A percentile compares a stretch with the other conserved stretches of the same genome.
These are phyloP conservation scores for Parachaetomium inaequale DNA, from an alignment of 495 filamentous ascomycete genomes.

Conservation along the genomic window DNA sequence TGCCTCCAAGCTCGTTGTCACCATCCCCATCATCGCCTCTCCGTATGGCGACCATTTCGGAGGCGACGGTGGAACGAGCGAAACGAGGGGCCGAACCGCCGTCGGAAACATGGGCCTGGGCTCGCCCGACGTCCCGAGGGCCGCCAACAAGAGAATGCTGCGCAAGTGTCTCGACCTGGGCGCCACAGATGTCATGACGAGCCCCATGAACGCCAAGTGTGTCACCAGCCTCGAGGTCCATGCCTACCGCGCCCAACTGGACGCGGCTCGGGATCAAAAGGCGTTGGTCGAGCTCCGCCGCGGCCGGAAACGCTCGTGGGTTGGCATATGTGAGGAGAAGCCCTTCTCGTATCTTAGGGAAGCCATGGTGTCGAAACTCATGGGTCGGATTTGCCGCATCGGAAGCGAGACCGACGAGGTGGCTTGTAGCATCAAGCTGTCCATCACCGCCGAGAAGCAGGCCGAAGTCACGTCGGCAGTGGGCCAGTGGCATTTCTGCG, in stretches of 20 bases:
- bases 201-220: slow-evolving; percentile 66
- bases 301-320: slow-evolving; percentile 83
- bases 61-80: slow-evolving; percentile 25
- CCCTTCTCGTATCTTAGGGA: slow-evolving; percentile 87
- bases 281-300: slow-evolving; percentile 62
- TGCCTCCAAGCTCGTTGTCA: slow-evolving; percentile 68
- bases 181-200: slow-evolving; percentile 77
- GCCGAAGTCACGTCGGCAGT: slow-evolving; percentile 63
- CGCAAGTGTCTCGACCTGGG: slow-evolving; percentile 76
- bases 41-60: slow-evolving; percentile 27
- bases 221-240: slow-evolving; percentile 73
- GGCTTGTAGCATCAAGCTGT: slow-evolving; percentile 41
- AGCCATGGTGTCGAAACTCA: slow-evolving; percentile 81
- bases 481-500: slow-evolving; percentile 82
- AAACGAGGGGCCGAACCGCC: slow-evolving; percentile 27
- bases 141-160: slow-evolving; percentile 44
- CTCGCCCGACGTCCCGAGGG: slow-evolving; percentile 15
- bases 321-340: slow-evolving; percentile 79
- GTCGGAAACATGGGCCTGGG: neutral
- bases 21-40: slow-evolving; percentile 60
- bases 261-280: slow-evolving; percentile 64
- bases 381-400: slow-evolving; percentile 83
- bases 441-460: slow-evolving; percentile 55
- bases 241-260: slow-evolving; percentile 73
- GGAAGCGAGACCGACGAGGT: slow-evolving; percentile 46